Evolutionary conservation across 108 stramenopile genomes (phyloP), one percentile per base, ranked within the genome.

Genomic region (Conticribra guillardii): DNA sequence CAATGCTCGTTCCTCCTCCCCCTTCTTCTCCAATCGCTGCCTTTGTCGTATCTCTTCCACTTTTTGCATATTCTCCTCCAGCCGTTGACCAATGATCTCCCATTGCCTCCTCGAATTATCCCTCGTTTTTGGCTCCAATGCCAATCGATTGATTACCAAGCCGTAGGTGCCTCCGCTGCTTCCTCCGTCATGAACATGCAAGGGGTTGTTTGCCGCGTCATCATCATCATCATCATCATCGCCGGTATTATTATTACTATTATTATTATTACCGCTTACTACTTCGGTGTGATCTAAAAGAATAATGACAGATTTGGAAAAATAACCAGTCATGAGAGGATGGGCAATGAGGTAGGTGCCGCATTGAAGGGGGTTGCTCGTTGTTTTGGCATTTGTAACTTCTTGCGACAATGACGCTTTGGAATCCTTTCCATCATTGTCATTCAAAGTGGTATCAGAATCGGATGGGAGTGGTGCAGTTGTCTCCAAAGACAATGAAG

Each of bases 311-410:
- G 86, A 67, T 51, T 64, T 77, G 28, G 79, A 68, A 85, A 94
- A 94, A 62, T 81, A 90, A 30, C 90, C 90, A 7, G 76, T 80
- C 84, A 91, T 76, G 24, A 90, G 71, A 9, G 93, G 93, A 82
- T 94, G 93, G 16, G 90, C 84, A 32, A 94, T 55, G 24, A 94
- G 63, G 82, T 87, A 91, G 24, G 83, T 75, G 3, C 93, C 93
- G 28, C 90, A 84, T 64, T 75, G 70, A 60, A 94, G 81, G 33
- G 81, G 76, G 9, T 60, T 63, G 0, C 69, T 30, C 3, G 78
- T 24, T n/a, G 62, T 60, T 21, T 62, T 45, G 8, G 44, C 27
- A 15, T 48, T 29, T 19, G 53, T 0, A 23, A 0, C 56, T 21
- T 47, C 46, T 9, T 3, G 9, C 27, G 56, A 31, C 21, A 41